These are phyloP conservation scores for Paecilomyces sp. DNA, from an alignment of 2,329 filamentous ascomycete species.

Conservation along the genomic window DNA sequence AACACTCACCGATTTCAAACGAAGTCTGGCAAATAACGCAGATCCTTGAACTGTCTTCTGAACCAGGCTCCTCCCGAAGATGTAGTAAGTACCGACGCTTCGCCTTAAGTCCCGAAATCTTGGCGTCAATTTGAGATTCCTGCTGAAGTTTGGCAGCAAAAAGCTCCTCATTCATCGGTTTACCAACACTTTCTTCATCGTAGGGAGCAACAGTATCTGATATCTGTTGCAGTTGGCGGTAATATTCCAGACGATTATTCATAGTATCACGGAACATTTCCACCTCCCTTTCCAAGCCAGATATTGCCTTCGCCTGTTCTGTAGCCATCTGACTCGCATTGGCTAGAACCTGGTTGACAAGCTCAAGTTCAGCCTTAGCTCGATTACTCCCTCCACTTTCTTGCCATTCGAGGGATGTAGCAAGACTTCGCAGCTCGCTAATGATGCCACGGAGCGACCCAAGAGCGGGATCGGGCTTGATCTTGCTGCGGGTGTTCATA, in stretches of 20 bases:
- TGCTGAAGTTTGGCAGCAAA: conserved; percentile 33
- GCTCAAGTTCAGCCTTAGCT: conserved; percentile 54
- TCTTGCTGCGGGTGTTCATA: conserved; percentile 37
- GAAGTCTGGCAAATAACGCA: conserved; percentile 79
- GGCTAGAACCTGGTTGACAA: conserved; percentile 58
- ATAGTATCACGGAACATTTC: conserved; percentile 70
- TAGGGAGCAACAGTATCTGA: conserved; percentile 78
- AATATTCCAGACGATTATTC: conserved; percentile 83
- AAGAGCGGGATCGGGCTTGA: conserved; percentile 41
- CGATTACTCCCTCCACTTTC: conserved; percentile 47
- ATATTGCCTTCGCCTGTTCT: conserved; percentile 46
- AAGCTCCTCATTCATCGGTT: conserved; percentile 47
- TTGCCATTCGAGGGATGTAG: conserved; percentile 53
- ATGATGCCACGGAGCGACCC: conserved; percentile 66
- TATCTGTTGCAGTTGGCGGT: conserved; percentile 81
- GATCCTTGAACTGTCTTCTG: conserved; percentile 54
- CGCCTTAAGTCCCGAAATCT: conserved; percentile 57
- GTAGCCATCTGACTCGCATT: conserved; percentile 48
- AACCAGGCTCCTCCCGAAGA: conserved; percentile 54
- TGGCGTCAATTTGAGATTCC: conserved; percentile 49
- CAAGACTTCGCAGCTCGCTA: conserved; percentile 60
- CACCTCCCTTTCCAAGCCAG: conserved; percentile 55
- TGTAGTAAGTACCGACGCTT: conserved; percentile 70
- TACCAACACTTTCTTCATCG: conserved; percentile 53
- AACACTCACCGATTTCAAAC: conserved; percentile 65